These are phyloP conservation scores for Ophiostoma novo-ulmi DNA, from an alignment of 2,329 filamentous ascomycete genomes.

Conservation along the genomic window DNA sequence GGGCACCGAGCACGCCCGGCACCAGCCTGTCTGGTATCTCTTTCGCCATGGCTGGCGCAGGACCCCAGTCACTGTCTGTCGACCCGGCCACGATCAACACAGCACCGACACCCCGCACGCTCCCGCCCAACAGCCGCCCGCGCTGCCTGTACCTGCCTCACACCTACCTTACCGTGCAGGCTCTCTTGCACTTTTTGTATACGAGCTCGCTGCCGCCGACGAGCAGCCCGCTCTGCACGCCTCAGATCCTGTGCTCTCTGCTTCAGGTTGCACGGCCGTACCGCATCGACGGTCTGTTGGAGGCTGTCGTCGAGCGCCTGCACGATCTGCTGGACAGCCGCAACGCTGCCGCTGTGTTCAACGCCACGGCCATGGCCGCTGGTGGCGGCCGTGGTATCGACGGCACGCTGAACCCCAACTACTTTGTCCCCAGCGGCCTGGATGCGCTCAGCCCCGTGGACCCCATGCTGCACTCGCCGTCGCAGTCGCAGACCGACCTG, in stretches of 20 bases:
- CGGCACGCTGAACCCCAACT: constrained; percentile 59
- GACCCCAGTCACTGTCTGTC: constrained; percentile 33
- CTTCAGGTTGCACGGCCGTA: constrained; percentile 91
- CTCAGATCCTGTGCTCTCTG: constrained; percentile 91
- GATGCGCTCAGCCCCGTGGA: constrained; percentile 37
- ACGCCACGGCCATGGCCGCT: constrained; percentile 95
- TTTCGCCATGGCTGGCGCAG: constrained; percentile 19
- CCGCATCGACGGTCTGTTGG: constrained; percentile 83
- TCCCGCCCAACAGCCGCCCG: constrained; percentile 63
- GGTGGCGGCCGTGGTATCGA: constrained; percentile 83
- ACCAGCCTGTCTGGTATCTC: constrained; percentile 41
- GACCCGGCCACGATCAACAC: constrained; percentile 50
- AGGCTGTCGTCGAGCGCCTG: constrained; percentile 85
- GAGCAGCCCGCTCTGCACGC: constrained; percentile 75
- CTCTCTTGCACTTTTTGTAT: constrained; percentile 88
- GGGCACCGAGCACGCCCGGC: constrained; percentile 42
- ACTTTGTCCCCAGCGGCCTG: constrained; percentile 49
- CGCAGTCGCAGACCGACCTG: constrained; percentile 13
- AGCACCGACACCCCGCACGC: constrained; percentile 52
- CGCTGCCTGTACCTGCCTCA: constrained; percentile 90
- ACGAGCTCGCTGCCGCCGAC: constrained; percentile 79
- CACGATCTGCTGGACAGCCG: constrained; percentile 85
- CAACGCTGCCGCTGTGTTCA: constrained; percentile 95
- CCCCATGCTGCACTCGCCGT: constrained; percentile 22
- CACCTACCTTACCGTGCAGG: constrained; percentile 81